Evolutionary conservation across 2,329 filamentous ascomycete genomes (phyloP).

Genomic region (Epicoccum sorghinum): DNA sequence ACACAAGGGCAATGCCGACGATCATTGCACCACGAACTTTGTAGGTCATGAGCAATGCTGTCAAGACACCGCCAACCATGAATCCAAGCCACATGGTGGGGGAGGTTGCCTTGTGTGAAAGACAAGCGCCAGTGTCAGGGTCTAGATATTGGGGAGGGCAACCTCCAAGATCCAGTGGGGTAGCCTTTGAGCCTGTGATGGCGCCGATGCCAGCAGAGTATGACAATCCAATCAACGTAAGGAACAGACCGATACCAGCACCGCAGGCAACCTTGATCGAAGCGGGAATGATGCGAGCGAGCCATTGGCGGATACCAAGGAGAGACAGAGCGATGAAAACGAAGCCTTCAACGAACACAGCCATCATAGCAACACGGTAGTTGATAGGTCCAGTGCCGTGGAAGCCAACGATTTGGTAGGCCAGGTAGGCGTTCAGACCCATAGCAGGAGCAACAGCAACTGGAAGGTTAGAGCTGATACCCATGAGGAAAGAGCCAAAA

Average conservation of each 20-base stretch:
- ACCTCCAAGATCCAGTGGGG: conserved; percentile 77
- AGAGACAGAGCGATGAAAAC: conserved; percentile 81
- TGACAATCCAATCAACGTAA: conserved; percentile 77
- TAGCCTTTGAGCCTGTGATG: conserved; percentile 69
- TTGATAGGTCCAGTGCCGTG: conserved; percentile 72
- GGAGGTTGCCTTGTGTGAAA: conserved; percentile 75
- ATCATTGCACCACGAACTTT: conserved; percentile 87
- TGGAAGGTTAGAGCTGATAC: conserved; percentile 79
- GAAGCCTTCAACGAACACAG: conserved; percentile 87
- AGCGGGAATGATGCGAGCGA: conserved; percentile 67
- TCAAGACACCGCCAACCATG: conserved; percentile 82
- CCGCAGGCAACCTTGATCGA: conserved; percentile 92
- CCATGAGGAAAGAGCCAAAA: conserved; percentile 79
- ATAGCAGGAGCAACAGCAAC: conserved; percentile 76
- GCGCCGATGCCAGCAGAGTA: conserved; percentile 83
- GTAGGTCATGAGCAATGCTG: conserved; percentile 81
- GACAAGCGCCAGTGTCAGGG: conserved; percentile 60
- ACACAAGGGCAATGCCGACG: conserved; percentile 79
- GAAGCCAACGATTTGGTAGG: conserved; percentile 78
- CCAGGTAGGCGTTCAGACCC: conserved; percentile 89
- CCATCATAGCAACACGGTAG: conserved; percentile 78
- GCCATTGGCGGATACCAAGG: conserved; percentile 74
- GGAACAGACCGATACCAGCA: conserved; percentile 85
- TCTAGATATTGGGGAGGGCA: conserved; percentile 63
- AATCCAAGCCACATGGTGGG: conserved; percentile 88